These are phyloP conservation scores for Carex pumila DNA, from an alignment of 176 grass and related monocot genomes.

Conservation along the genomic window DNA sequence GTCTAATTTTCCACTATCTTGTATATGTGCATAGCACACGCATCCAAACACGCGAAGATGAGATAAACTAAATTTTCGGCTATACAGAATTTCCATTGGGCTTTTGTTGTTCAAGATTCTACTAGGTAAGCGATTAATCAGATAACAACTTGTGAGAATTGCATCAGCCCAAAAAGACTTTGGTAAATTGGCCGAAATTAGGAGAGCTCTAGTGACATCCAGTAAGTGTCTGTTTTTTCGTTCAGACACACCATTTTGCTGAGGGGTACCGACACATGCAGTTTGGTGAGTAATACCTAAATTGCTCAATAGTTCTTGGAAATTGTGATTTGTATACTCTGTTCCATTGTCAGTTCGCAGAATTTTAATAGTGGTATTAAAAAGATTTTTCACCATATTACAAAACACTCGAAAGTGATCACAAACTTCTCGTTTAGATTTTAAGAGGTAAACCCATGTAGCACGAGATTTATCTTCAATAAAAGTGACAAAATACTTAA, in stretches of 20 bases:
- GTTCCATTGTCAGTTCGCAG: slow-evolving; percentile 10
- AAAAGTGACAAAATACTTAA: slow-evolving; percentile 16
- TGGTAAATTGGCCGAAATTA: neutral
- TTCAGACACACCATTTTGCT: neutral
- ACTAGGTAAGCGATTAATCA: neutral
- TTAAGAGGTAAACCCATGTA: slow-evolving; percentile 1
- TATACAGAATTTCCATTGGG: neutral
- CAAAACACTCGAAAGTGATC: neutral
- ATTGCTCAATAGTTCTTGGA: neutral
- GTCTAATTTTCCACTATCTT: too few species aligned
- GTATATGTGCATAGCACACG: too few species aligned
- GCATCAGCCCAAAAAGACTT: neutral
- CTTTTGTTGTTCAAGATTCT: neutral
- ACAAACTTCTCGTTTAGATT: neutral
- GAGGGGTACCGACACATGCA: neutral
- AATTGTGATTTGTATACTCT: neutral
- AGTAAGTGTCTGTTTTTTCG: slow-evolving; percentile 3
- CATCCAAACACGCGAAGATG: too few species aligned
- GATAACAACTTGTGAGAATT: neutral
- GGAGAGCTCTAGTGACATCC: neutral
- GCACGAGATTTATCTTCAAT: slow-evolving; percentile 5
- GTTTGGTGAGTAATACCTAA: slow-evolving; percentile 1
- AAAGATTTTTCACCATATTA: neutral
- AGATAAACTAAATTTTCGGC: too few species aligned
- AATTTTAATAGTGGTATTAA: neutral